Evolutionary conservation across 441 rosid species (phyloP).

Genomic region (Corymbia calophylla): DNA sequence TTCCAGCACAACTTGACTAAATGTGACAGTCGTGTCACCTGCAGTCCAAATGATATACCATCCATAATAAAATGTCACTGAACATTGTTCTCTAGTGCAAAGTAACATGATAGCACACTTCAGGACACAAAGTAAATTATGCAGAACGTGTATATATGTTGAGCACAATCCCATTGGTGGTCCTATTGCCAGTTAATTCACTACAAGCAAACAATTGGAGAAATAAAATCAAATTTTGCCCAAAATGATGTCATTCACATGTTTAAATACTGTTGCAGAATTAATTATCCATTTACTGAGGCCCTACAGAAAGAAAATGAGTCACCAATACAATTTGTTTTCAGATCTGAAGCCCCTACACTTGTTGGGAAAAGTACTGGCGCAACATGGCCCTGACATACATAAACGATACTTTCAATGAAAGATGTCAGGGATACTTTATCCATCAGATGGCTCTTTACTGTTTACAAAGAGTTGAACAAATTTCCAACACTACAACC

Average conservation of each 20-base stretch:
- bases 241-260: neutral
- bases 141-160: neutral
- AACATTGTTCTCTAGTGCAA: neutral
- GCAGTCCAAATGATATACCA: constrained; percentile 13
- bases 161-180: neutral
- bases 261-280: neutral
- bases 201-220: neutral
- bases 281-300: neutral
- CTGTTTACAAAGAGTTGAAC: neutral
- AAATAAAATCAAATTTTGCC: neutral
- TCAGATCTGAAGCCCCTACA: neutral
- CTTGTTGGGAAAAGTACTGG: neutral
- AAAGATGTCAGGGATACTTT: neutral
- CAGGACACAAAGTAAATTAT: neutral
- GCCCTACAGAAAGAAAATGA: neutral
- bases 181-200: neutral
- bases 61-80: neutral
- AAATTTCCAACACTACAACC: neutral
- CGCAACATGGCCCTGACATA: neutral
- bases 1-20: constrained; percentile 92
- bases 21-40: constrained; percentile 68
- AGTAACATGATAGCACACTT: neutral
- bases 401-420: neutral
- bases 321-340: neutral
- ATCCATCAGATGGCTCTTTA: neutral